Evolutionary conservation across 495 filamentous ascomycete genomes (phyloP).

Genomic region (Neurospora sublineolata): DNA sequence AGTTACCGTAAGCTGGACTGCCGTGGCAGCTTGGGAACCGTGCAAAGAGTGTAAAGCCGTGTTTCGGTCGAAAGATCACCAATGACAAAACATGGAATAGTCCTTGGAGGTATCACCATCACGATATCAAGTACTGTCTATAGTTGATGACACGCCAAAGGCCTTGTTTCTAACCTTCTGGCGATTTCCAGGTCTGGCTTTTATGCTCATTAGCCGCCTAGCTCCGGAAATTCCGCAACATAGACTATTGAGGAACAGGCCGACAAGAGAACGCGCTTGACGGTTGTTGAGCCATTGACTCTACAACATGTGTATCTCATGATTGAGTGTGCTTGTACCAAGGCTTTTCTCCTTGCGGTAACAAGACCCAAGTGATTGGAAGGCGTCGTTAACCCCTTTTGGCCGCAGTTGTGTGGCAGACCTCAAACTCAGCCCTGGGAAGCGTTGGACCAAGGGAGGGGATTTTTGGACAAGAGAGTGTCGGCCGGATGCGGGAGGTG

Average conservation of each 20-base stretch:
- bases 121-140: background rate
- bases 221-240: background rate
- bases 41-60: background rate
- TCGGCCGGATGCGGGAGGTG: background rate
- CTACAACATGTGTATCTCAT: background rate
- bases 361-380: background rate
- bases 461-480: background rate
- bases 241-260: background rate
- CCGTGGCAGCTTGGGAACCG: background rate
- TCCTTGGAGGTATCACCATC: background rate
- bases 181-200: background rate
- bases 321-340: background rate
- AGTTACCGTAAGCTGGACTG: background rate
- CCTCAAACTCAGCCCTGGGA: background rate
- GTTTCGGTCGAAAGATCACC: background rate
- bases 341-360: background rate
- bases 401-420: background rate
- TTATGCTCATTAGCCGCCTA: background rate
- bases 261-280: background rate
- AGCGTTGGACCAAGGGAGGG: background rate
- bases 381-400: background rate
- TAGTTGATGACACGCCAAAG: background rate
- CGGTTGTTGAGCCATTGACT: background rate
- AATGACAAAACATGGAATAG: background rate
- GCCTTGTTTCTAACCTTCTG: background rate